A percentile compares a stretch with the other conserved stretches of the same genome.
Evolutionary conservation across 169 alveolate genomes (phyloP).

Genomic region (Besnoitia besnoiti): DNA sequence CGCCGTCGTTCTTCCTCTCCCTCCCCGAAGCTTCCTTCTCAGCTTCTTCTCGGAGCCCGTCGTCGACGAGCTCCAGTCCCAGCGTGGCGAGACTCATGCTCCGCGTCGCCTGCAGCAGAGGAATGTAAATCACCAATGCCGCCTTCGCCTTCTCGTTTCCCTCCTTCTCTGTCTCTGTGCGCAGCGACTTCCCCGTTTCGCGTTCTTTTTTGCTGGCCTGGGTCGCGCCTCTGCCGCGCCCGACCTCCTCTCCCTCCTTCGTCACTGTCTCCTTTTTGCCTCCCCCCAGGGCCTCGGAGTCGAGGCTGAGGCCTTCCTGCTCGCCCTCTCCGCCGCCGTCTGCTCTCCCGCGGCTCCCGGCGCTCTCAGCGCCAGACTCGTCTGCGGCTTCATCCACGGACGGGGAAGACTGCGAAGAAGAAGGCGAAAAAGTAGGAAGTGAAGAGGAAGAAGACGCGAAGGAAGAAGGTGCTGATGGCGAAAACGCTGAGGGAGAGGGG

Average conservation of each 20-base stretch:
- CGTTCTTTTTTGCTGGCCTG: too few relatives aligned
- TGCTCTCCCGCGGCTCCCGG: neutral
- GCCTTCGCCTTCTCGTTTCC: neutral
- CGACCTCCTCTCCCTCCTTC: neutral
- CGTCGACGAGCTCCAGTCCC: conserved; percentile 50
- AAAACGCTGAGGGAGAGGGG: conserved; percentile 8
- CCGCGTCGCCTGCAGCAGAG: conserved; percentile 61
- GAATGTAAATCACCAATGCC: conserved; percentile 36
- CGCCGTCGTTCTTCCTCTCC: neutral
- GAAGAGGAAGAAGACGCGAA: neutral
- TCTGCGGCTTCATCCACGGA: too few relatives aligned
- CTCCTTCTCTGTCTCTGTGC: neutral
- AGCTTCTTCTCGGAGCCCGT: neutral
- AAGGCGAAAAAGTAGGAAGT: conserved; percentile 13
- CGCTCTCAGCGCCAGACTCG: neutral
- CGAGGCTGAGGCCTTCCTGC: neutral
- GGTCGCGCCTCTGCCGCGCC: neutral
- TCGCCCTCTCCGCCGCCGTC: neutral
- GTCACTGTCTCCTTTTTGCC: neutral
- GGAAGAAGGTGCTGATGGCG: neutral
- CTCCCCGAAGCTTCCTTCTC: neutral
- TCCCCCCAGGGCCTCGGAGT: too few relatives aligned
- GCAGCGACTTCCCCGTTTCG: neutral
- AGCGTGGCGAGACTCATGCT: conserved; percentile 59
- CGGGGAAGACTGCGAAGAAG: too few relatives aligned